Evolutionary conservation across 768 basidiomycete genomes (phyloP).

Genomic region (Termitomyces sp.): DNA sequence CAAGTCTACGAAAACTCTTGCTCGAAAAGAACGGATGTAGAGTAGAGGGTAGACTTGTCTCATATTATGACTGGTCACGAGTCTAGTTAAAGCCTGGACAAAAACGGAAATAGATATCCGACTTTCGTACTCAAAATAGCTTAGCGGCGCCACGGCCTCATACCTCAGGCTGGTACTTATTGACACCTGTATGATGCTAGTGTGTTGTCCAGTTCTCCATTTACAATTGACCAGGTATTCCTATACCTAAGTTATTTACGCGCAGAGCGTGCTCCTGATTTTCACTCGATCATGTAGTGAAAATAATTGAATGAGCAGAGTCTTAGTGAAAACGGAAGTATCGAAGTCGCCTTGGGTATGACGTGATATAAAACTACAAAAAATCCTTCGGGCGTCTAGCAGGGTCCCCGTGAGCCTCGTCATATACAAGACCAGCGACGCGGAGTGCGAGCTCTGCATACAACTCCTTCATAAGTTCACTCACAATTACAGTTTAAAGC

Average conservation of each 20-base stretch:
- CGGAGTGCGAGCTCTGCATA: conserved; percentile 74
- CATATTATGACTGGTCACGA: too few species aligned
- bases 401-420: conserved; percentile 79
- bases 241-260: neutral
- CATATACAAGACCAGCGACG: conserved; percentile 82
- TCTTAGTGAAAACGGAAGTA: neutral
- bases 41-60: too few species aligned
- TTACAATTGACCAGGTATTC: neutral
- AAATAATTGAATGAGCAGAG: neutral
- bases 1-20: neutral
- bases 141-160: neutral
- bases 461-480: neutral
- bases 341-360: neutral
- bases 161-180: neutral
- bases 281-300: neutral
- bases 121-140: too few species aligned
- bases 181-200: too few species aligned
- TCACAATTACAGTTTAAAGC: neutral
- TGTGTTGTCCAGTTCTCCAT: neutral
- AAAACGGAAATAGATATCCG: too few species aligned
- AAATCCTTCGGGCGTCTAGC: conserved; percentile 75
- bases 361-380: conserved; percentile 29
- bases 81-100: too few species aligned
- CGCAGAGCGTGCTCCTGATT: neutral
- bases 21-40: neutral